A percentile compares a stretch with the other conserved stretches of the same genome.
Evolutionary conservation across 1,284 basidiomycete species (phyloP).

Genomic region (Trichosporon coremiiforme): DNA sequence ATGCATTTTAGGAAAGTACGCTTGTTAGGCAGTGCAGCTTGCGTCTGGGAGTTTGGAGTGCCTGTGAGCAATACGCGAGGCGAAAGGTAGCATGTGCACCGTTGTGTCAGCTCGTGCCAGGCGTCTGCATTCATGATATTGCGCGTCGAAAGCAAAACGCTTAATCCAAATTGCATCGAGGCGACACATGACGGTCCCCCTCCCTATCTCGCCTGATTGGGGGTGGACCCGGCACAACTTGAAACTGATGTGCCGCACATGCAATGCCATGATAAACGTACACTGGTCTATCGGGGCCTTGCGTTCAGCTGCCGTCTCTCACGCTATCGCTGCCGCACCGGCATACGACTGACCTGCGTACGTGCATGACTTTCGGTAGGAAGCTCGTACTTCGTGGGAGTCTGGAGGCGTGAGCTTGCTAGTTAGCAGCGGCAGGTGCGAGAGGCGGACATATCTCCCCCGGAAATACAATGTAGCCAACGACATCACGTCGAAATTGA

Average conservation of each 20-base stretch:
- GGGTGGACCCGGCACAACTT: background rate
- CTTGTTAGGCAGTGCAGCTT: slow-evolving; percentile 10
- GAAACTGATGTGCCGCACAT: slow-evolving; percentile 13
- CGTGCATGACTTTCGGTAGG: background rate
- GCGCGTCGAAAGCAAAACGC: background rate
- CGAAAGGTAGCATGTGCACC: background rate
- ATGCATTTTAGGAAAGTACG: slow-evolving; percentile 12
- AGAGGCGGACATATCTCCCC: background rate
- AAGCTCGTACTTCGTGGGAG: background rate
- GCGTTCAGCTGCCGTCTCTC: background rate
- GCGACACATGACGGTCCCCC: background rate
- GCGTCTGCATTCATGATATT: background rate
- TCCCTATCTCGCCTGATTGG: background rate
- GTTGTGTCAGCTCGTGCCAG: background rate
- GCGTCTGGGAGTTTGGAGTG: background rate
- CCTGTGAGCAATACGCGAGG: background rate
- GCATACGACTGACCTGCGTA: background rate
- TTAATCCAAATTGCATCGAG: background rate
- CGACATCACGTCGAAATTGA: background rate
- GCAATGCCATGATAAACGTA: slow-evolving; percentile 14
- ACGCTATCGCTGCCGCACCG: background rate
- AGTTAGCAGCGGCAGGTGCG: background rate
- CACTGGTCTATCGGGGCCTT: background rate
- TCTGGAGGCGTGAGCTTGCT: background rate
- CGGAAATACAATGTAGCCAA: background rate